phyloP scores from a whole-genome alignment of 305 asterid genomes.

The Nicotiana rustica region DNA sequence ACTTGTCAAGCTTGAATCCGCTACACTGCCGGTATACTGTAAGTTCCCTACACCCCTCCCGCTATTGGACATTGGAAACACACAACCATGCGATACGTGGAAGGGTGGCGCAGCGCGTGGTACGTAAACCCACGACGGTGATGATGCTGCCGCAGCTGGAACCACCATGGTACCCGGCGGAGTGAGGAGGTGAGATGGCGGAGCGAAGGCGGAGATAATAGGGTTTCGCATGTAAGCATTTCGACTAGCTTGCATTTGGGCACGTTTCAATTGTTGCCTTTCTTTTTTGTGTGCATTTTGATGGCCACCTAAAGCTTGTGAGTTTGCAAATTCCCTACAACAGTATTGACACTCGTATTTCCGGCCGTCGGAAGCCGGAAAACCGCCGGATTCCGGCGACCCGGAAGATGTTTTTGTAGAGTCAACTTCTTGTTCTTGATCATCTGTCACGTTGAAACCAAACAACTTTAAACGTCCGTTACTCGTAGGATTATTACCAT shows the following conservation, averaged over 20 bases:
- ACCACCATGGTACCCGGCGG: slow-evolving; percentile 50
- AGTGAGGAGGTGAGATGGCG: slow-evolving; percentile 84
- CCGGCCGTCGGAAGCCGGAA: slow-evolving; percentile 68
- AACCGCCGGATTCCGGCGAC: slow-evolving; percentile 59
- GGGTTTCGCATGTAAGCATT: slow-evolving; percentile 94
- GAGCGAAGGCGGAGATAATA: slow-evolving; percentile 73
- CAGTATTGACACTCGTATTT: slow-evolving; percentile 95
- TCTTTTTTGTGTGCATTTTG: slow-evolving; percentile 97
- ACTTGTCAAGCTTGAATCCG: slow-evolving; percentile 51
- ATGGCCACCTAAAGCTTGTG: slow-evolving; percentile 93
- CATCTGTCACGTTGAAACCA: slow-evolving; percentile 74
- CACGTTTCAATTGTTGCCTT: slow-evolving; percentile 87
- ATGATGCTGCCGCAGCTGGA: slow-evolving; percentile 38
- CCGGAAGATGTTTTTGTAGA: slow-evolving; percentile 54
- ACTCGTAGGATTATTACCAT: slow-evolving; percentile 41
- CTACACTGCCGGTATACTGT: slow-evolving; percentile 52
- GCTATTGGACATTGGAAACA: slow-evolving; percentile 50
- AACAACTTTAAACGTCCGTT: slow-evolving; percentile 72
- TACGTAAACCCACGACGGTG: slow-evolving; percentile 75
- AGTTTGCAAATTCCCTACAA: slow-evolving; percentile 85
- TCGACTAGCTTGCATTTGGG: slow-evolving; percentile 82
- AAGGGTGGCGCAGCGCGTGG: slow-evolving; percentile 78
- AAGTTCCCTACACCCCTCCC: slow-evolving; percentile 54
- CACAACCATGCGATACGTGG: slow-evolving; percentile 79
- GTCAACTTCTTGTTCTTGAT: slow-evolving; percentile 62